A percentile compares a stretch with the other conserved stretches of the same genome.
These are phyloP conservation scores for Myrmaecium sp. DNA, from an alignment of 2,329 filamentous ascomycete species.

Conservation along the genomic window DNA sequence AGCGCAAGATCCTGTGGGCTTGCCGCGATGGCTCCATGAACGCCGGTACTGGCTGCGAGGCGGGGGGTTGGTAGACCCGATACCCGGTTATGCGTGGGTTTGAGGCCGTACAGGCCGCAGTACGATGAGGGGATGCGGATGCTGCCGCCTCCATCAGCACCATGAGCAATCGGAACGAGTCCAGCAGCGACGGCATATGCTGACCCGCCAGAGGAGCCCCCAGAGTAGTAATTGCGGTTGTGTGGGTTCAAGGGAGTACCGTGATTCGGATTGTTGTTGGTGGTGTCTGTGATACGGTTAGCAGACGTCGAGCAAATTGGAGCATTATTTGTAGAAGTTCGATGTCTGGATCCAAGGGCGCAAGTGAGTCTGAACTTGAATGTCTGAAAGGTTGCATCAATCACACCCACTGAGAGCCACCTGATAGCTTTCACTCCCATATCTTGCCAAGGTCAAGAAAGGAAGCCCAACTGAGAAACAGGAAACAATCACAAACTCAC, in stretches of 20 bases:
- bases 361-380: no score
- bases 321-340: no score
- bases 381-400: no score
- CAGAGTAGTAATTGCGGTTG: slow-evolving; percentile 60
- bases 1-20: slow-evolving; percentile 63
- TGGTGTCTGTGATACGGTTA: slow-evolving; percentile 40
- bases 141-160: slow-evolving; percentile 56
- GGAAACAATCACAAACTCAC: slow-evolving; percentile 20
- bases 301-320: not conserved
- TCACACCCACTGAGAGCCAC: no score
- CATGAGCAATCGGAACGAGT: slow-evolving; percentile 57
- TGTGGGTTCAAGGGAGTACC: slow-evolving; percentile 66
- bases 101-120: slow-evolving; percentile 70
- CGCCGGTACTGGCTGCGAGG: slow-evolving; percentile 44
- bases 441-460: no score
- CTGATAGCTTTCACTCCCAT: no score
- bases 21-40: slow-evolving; percentile 59
- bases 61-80: slow-evolving; percentile 40
- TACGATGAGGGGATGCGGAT: slow-evolving; percentile 58
- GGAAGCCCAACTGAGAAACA: not conserved
- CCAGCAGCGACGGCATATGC: slow-evolving; percentile 54
- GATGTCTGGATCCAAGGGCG: not conserved
- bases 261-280: slow-evolving; percentile 61
- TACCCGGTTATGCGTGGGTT: slow-evolving; percentile 58
- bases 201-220: slow-evolving; percentile 64